phyloP scores from a whole-genome alignment of 352 stramenopile genomes.

The Phytophthora podocarpi region DNA sequence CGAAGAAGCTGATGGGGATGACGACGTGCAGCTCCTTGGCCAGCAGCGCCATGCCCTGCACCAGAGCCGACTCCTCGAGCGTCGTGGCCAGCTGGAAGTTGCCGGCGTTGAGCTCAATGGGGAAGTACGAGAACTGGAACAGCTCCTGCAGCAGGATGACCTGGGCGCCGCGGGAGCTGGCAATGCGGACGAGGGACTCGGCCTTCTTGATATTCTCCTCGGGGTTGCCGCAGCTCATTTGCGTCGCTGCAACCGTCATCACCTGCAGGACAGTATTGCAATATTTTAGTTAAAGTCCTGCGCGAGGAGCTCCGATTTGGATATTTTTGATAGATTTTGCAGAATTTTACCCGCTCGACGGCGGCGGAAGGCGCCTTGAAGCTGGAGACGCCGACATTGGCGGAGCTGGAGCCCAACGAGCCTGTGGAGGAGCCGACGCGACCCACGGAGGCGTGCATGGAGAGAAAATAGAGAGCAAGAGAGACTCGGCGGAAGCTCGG shows the following conservation, averaged over 20 bases:
- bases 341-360: constrained; percentile 56
- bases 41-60: constrained; percentile 88
- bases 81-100: constrained; percentile 90
- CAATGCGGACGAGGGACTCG: constrained; percentile 89
- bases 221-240: constrained; percentile 87
- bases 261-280: constrained; percentile 37
- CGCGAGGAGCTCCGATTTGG: constrained; percentile 6
- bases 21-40: constrained; percentile 92
- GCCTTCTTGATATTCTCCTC: constrained; percentile 93
- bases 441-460: constrained; percentile 42
- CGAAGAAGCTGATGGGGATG: constrained; percentile 93
- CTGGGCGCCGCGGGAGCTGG: constrained; percentile 84
- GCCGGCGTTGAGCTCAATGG: constrained; percentile 87
- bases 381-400: constrained; percentile 10
- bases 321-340: background rate
- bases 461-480: background rate
- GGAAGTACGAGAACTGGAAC: constrained; percentile 93
- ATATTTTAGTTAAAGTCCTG: no score
- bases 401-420: constrained; percentile 38
- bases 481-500: background rate
- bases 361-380: constrained; percentile 52
- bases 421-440: constrained; percentile 38
- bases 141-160: constrained; percentile 93
- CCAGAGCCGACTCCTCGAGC: constrained; percentile 81
- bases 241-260: constrained; percentile 86